Evolutionary conservation across 73 alveolate species (phyloP).

Genomic region (Blepharisma stoltei): DNA sequence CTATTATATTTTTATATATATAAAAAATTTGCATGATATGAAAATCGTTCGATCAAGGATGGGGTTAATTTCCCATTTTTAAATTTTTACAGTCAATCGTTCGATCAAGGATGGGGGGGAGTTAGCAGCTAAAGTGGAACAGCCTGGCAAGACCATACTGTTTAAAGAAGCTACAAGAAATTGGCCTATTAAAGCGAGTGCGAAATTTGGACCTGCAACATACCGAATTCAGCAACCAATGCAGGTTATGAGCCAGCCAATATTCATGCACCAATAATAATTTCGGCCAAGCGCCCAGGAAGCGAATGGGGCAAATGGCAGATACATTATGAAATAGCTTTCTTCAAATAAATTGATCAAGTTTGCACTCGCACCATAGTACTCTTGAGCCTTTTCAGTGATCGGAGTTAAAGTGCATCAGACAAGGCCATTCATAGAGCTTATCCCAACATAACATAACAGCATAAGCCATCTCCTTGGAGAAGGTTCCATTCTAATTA

Average conservation of each 20-base stretch:
- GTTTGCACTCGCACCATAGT: not conserved
- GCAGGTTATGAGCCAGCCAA: conserved; percentile 1
- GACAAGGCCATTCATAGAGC: no score
- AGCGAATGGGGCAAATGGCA: conserved; percentile 32
- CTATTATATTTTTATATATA: no score
- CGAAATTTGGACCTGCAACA: not conserved
- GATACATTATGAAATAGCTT: conserved; percentile 9
- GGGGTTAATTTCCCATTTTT: no score
- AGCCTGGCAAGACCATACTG: conserved; percentile 19
- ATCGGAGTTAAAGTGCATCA: not conserved
- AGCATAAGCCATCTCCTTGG: no score
- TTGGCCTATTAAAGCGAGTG: conserved; percentile 14
- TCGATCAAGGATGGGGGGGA: no score
- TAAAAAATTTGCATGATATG: no score
- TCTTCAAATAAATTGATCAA: conserved; percentile 1
- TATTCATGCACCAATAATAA: conserved; percentile 29
- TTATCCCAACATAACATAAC: no score
- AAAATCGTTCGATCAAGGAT: no score
- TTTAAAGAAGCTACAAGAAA: conserved; percentile 25
- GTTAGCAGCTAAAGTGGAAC: conserved; percentile 32
- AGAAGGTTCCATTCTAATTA: no score
- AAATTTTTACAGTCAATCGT: no score
- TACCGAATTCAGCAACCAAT: conserved; percentile 26
- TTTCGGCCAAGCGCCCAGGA: not conserved
- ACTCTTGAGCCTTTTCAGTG: conserved; percentile 13